Evolutionary conservation across 768 basidiomycete genomes (phyloP), one percentile per base, ranked within the genome.

Genomic region (Crucibulum laeve): DNA sequence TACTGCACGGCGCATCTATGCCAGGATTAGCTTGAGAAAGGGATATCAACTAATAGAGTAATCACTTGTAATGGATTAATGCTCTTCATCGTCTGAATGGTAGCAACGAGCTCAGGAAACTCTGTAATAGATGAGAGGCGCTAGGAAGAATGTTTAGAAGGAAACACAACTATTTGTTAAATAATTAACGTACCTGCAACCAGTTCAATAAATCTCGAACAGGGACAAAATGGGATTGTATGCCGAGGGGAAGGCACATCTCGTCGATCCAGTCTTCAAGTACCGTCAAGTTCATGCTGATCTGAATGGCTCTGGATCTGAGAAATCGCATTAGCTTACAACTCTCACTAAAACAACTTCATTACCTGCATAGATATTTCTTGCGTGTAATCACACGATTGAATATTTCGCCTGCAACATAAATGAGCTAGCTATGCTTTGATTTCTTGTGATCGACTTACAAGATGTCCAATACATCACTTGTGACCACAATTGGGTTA

Each of bases 391-490:
- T 64, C 25, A 92, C 70, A 28, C 90, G 81, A 58, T 91, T 92
- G 65, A 91, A 91, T 32, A 84, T 75, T 63, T 91, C 88, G 58
- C 88, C 88, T 91, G 40, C 5, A 45, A 47, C 7, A 21, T 11
- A 7, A 32, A 19, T 42, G 10, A 28, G 28, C 8, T n/a, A 42
- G 26, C 13, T 6, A 15, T 7, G 15, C 32, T 11, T n/a, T 7
- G 15, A 32, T 6, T 7, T 30, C 18, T 13, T 14, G 10, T 17
- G 24, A 28, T 8, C 6, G 15, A 60, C 83, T 72, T 72, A 89
- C 92, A 91, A 18, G 92, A 85, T 42, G 92, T 86, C 96, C 96
- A 99, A 60, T 94, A 97, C 71, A 96, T 85, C n/a, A 96, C 82
- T 63, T 99, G 96, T 1, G 92, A 94, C 83, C 93, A 95, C 39